Evolutionary conservation across 2,329 filamentous ascomycete species (phyloP).

Genomic region (Colletotrichum liriopes): DNA sequence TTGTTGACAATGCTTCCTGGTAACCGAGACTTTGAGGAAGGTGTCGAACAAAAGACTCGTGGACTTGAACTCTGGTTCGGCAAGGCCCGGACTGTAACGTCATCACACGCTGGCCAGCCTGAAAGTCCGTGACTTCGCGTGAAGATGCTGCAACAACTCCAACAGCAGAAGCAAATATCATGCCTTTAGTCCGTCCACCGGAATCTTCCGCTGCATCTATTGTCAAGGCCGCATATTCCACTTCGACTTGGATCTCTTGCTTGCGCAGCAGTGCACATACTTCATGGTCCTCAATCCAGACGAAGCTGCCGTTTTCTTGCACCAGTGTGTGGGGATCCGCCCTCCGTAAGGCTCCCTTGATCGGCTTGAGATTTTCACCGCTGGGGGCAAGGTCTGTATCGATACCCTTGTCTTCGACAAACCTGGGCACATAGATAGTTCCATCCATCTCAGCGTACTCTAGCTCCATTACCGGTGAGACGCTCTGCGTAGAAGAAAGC

Average conservation of each 20-base stretch:
- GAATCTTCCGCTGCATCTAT: no score
- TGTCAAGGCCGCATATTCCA: no score
- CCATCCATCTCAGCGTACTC: constrained; percentile 42
- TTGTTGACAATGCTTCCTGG: background rate
- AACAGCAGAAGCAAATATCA: no score
- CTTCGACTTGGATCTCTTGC: no score
- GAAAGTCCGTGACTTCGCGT: background rate
- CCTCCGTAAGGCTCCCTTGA: background rate
- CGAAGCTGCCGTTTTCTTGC: background rate
- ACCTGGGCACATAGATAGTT: constrained; percentile 34
- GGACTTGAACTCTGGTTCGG: background rate
- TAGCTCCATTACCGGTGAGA: constrained; percentile 11
- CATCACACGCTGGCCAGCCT: constrained; percentile 3
- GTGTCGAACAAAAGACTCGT: background rate
- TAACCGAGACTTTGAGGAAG: background rate
- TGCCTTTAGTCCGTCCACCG: no score
- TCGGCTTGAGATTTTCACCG: background rate
- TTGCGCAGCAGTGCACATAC: no score
- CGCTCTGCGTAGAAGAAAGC: background rate
- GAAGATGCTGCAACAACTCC: background rate
- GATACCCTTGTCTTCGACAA: constrained; percentile 29
- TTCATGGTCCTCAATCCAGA: background rate
- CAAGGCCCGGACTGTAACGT: background rate
- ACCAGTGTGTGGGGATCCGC: background rate
- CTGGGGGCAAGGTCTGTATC: constrained; percentile 7